These are phyloP conservation scores for Nannochloropsis salina DNA, from an alignment of 108 stramenopile species.

Conservation along the genomic window DNA sequence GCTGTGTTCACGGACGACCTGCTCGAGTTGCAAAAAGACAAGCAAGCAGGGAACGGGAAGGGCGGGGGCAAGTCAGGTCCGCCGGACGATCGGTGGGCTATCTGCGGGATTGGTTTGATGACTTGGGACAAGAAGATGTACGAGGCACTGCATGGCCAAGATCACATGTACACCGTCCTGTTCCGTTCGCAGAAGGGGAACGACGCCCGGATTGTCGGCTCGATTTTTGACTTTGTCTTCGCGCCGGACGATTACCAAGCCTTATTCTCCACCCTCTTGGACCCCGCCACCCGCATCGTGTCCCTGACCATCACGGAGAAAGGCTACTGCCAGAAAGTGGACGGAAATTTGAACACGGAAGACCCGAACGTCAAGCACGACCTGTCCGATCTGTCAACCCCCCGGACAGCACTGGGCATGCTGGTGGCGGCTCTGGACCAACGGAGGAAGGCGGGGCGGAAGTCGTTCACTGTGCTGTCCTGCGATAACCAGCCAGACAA, in stretches of 20 bases:
- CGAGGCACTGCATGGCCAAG: conserved; percentile 51
- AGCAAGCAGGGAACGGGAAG: not conserved
- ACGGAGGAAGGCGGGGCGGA: conserved; percentile 28
- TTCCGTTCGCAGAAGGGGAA: conserved; percentile 32
- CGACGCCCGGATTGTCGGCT: conserved; percentile 42
- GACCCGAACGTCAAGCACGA: conserved; percentile 45
- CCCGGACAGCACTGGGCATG: conserved; percentile 46
- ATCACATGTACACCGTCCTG: conserved; percentile 55
- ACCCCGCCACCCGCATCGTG: conserved; percentile 47
- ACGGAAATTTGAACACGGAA: conserved; percentile 51
- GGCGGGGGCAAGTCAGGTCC: not conserved
- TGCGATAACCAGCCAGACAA: conserved; percentile 63
- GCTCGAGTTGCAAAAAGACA: conserved; percentile 30
- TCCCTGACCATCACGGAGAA: conserved; percentile 59
- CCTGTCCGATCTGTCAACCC: conserved; percentile 29
- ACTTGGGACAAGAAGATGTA: conserved; percentile 53
- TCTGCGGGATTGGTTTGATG: conserved; percentile 55
- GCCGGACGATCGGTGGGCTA: conserved; percentile 52
- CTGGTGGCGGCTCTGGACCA: conserved; percentile 37
- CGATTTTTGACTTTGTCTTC: conserved; percentile 50
- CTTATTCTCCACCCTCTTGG: conserved; percentile 14
- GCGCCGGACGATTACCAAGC: conserved; percentile 28
- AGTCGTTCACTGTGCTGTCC: conserved; percentile 54
- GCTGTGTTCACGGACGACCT: conserved; percentile 56
- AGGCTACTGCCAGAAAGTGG: conserved; percentile 56